These are phyloP conservation scores for Didymella keratinophila DNA, from an alignment of 2,329 filamentous ascomycete species.

Conservation along the genomic window DNA sequence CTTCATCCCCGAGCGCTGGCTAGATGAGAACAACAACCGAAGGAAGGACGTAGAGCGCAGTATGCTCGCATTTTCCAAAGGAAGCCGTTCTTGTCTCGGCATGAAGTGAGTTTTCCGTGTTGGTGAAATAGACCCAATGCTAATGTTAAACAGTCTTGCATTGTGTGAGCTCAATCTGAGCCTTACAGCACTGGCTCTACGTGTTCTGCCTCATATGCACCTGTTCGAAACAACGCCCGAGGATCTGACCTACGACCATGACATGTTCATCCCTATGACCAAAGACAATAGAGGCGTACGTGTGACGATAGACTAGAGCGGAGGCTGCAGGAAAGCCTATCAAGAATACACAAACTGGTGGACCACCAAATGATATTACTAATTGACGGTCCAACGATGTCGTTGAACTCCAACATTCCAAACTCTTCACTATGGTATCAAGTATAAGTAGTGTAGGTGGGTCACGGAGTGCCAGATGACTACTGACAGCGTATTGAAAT, in stretches of 20 bases:
- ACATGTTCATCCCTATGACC: constrained; percentile 40
- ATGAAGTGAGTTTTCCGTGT: constrained; percentile 39
- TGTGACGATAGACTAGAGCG: constrained; percentile 27
- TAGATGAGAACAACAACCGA: constrained; percentile 36
- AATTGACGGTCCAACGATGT: neutral
- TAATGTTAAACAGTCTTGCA: constrained; percentile 29
- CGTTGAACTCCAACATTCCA: neutral
- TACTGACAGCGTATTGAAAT: no score
- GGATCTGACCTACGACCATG: constrained; percentile 35
- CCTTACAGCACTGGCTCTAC: constrained; percentile 31
- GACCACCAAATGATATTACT: neutral
- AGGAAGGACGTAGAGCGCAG: constrained; percentile 38
- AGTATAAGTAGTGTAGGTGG: no score
- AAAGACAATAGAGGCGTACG: constrained; percentile 35
- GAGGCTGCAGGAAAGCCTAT: neutral
- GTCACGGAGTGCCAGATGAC: no score
- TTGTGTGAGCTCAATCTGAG: constrained; percentile 34
- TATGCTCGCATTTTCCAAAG: constrained; percentile 44
- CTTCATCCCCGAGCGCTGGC: constrained; percentile 44
- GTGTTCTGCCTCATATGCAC: constrained; percentile 37
- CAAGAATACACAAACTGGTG: neutral
- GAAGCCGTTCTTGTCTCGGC: constrained; percentile 43
- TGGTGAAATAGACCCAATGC: neutral
- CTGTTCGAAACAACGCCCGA: constrained; percentile 32
- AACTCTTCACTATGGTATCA: no score